Evolutionary conservation across 805 yeast species (phyloP), one percentile per base, ranked within the genome.

Genomic region (Sugiyamaella floridensis): DNA sequence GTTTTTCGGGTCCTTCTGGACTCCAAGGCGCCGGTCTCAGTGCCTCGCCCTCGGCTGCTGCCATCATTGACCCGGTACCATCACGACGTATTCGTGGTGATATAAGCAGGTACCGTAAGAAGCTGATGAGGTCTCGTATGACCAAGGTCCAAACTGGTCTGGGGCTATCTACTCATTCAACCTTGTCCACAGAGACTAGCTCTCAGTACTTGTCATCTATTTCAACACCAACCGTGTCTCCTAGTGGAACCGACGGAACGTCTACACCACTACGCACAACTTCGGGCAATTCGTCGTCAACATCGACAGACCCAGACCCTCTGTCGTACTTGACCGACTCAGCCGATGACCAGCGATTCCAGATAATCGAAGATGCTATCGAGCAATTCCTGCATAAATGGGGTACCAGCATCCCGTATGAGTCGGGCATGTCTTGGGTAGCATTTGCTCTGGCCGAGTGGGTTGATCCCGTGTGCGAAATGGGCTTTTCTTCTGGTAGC

Each of bases 361-460:
- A 54, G 15, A 45, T 52, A 1, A 68, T 88, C 55, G 83, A 85
- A 61, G 68, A 71, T 40, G 76, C 95, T 5, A 78, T 89, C 14
- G 62, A 75, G 44, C 76, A 76, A 52, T 90, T 90, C 63, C 69
- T 86, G 41, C 69, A 68, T 29, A 87, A 87, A 70, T 89, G 96
- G 95, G 90, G 93, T 6, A 73, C 75, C 40, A 74, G 83, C 52
- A 78, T 87, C 50, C 82, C 81, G 59, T 90, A 90, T 65, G 93
- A 88, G 66, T 76, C 84, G 44, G 90, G 95, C 0, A 74, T 89
- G 61, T 77, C 92, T 2, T 89, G 96, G 96, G 79, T 87, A 16
- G 97, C 96, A 0, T 69, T 88, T 32, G 89, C 89, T 10, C 70
- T 90, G 45, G 92, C 96, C 0, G 96, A 89, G 66, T 89, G 96